These are phyloP conservation scores for Clonostachys sp. DNA, from an alignment of 2,329 filamentous ascomycete species.

Conservation along the genomic window DNA sequence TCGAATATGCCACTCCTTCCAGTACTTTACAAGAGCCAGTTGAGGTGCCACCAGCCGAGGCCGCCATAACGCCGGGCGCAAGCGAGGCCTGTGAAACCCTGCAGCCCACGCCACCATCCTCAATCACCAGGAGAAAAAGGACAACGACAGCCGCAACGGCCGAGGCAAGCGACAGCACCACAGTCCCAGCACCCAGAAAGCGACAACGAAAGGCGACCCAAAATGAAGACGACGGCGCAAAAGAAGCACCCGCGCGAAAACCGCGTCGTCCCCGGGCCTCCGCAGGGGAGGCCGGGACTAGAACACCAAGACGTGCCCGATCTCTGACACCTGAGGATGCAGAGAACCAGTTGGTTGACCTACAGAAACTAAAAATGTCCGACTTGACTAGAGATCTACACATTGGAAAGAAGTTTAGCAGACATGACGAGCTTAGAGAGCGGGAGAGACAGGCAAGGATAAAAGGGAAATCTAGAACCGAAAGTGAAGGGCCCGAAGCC, in stretches of 20 bases:
- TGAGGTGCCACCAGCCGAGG: not conserved
- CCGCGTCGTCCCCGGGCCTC: too few relatives aligned
- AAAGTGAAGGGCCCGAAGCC: slow-evolving; percentile 7
- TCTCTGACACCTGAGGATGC: slow-evolving; percentile 59
- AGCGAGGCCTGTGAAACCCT: not conserved
- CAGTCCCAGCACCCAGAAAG: slow-evolving; percentile 6
- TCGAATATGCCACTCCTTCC: too few relatives aligned
- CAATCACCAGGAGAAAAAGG: not conserved
- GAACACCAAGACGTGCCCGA: slow-evolving; percentile 28
- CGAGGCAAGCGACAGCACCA: not conserved
- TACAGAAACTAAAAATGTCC: slow-evolving; percentile 64
- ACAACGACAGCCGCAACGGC: too few relatives aligned
- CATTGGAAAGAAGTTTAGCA: slow-evolving; percentile 71
- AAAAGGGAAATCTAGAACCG: slow-evolving; percentile 20
- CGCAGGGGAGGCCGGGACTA: slow-evolving; percentile 8
- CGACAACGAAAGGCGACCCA: slow-evolving; percentile 18
- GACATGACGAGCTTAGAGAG: slow-evolving; percentile 67
- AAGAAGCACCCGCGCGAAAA: slow-evolving; percentile 8
- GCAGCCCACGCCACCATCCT: not conserved
- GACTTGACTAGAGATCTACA: slow-evolving; percentile 66
- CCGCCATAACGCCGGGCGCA: not conserved
- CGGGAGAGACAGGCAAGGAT: slow-evolving; percentile 49
- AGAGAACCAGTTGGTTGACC: slow-evolving; percentile 59
- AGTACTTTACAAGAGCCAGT: too few relatives aligned
- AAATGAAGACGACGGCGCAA: slow-evolving; percentile 2